Base-by-base conservation (phyloP, 352 stramenopile species). In the Phytophthora sojae region DNA sequence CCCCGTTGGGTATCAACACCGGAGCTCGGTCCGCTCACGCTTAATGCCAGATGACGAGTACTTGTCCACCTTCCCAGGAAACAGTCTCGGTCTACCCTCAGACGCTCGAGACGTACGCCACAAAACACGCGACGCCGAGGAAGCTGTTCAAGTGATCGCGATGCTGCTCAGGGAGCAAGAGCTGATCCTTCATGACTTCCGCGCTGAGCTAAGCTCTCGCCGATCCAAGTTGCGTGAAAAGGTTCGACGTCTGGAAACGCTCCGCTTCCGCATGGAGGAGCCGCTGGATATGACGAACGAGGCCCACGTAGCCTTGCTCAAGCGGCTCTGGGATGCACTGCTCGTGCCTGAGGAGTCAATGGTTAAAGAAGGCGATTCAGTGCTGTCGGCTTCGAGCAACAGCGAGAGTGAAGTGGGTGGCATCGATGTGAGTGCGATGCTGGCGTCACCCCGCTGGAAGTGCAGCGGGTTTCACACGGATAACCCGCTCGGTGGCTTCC, bases 381-480 rank as follows among this genome's bases (percentile, higher is more conserved):
- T 72, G 25, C 57, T 75, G 7, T 63, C 57, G 2, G 66, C 60
- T 32, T 71, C 59, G 12, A 72, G 51, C 21, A 65, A 58, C 37
- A 77, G 66, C 21, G 70, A 71, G 14, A 72, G 19, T 21, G 56
- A 64, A 30, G 67, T 83, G 23, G 73, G 47, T 42, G 69, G 74
- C 30, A 67, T 91, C 29, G 76, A 92, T 30, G 69, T 90, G 50
- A 61, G 54, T 19, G 80, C 80, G 23, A 67, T 95, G 65, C 71
- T 95, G 17, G 71, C 66, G 6, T 94, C 88, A 21, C 69, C 68
- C 14, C 87, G 87, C 15, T 96, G 87, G 87, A 79, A 81, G 6
- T 63, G 66, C 42, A 95, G 87, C 52, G 89, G 89, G 5, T 95
- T 94, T 66, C 87, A 96, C 76, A 96, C 88, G 6, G 83, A 92